Percentiles rank a stretch among this genome's conserved stretches.
phyloP scores from a whole-genome alignment of 306 rosid genomes.

The Prunus persica region Prunus_persica_NCBIv2 NC_034009.1:12046501-12047000 shows the following conservation, averaged over 20 bases:
- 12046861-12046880: neutral
- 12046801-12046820: conserved; percentile 1
- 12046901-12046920: conserved; percentile 98
- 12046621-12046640: neutral
- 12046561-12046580: conserved; percentile 93
- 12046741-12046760: conserved; percentile 80
- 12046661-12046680: conserved; percentile 20
- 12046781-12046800: conserved; percentile 8
- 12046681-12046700: conserved; percentile 40
- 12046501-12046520: neutral
- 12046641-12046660: neutral
- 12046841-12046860: conserved; percentile 6
- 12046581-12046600: conserved; percentile 74
- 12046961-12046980: conserved; percentile 9
- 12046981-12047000: neutral
- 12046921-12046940: conserved; percentile 92
- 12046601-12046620: conserved; percentile 44
- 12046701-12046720: conserved; percentile 58
- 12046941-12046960: conserved; percentile 59
- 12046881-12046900: conserved; percentile 80
- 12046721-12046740: conserved; percentile 78
- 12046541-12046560: conserved; percentile 98
- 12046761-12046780: conserved; percentile 55
- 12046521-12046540: conserved; percentile 39
- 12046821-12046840: neutral